A percentile compares a stretch with the other conserved stretches of the same genome.
These are phyloP conservation scores for Lodderomyces metapsilosis DNA, from an alignment of 1,139 yeast genomes.

Conservation along the genomic window DNA sequence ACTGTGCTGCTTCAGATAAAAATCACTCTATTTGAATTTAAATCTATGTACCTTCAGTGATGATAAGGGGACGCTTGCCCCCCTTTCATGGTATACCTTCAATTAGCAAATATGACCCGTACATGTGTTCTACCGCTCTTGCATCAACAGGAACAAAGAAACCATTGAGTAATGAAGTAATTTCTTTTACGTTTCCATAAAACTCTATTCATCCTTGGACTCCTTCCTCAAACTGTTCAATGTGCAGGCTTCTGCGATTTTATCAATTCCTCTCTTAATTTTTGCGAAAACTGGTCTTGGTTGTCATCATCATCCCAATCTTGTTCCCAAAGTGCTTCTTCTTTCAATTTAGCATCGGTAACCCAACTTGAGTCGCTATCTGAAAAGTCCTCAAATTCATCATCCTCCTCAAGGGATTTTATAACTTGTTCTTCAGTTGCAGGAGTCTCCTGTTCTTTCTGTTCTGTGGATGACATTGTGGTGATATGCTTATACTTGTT, in stretches of 20 bases:
- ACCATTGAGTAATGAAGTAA: no score
- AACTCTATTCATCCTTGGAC: no score
- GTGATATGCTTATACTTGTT: neutral
- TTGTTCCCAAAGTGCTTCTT: conserved; percentile 76
- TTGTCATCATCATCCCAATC: conserved; percentile 95
- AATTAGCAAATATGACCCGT: no score
- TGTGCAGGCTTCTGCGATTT: conserved; percentile 12
- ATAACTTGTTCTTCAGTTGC: conserved; percentile 39
- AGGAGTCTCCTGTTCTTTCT: conserved; percentile 5
- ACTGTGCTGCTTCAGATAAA: neutral
- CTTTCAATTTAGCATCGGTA: conserved; percentile 44
- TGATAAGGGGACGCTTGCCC: no score
- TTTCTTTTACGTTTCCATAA: no score
- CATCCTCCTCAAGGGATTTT: conserved; percentile 82
- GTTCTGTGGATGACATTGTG: conserved; percentile 3
- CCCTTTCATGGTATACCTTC: no score
- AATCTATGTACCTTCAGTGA: no score
- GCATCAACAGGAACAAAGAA: no score
- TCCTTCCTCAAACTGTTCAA: neutral
- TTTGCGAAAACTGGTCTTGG: conserved; percentile 77
- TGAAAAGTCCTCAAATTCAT: conserved; percentile 94
- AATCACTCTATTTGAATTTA: neutral
- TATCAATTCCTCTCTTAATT: conserved; percentile 52
- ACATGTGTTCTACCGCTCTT: neutral
- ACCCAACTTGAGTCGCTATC: conserved; percentile 70